Evolutionary conservation across 75 land plant species (phyloP).

Genomic region (Larix kaempferi): DNA sequence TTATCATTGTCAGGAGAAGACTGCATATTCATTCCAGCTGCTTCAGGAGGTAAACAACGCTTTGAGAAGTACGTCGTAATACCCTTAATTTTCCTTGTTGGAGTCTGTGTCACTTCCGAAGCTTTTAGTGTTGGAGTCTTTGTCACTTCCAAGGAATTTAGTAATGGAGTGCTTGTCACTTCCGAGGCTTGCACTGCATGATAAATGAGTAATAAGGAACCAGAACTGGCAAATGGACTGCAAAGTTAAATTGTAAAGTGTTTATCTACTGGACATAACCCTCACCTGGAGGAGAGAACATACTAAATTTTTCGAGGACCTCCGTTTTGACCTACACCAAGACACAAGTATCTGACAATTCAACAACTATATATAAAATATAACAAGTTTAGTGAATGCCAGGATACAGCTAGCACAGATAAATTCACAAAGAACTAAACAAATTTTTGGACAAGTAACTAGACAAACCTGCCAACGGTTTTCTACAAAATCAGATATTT

Average conservation of each 20-base stretch:
- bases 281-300: slow-evolving; percentile 38
- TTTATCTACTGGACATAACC: not conserved
- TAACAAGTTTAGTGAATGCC: not conserved
- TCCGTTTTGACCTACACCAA: slow-evolving; percentile 68
- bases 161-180: not conserved
- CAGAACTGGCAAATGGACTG: not conserved
- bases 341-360: not conserved
- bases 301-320: slow-evolving; percentile 36
- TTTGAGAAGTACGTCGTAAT: slow-evolving; percentile 5
- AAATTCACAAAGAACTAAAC: not conserved
- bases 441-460: not conserved
- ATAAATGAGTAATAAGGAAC: not conserved
- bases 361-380: not conserved
- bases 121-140: slow-evolving; percentile 3
- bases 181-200: not conserved
- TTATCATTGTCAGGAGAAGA: not conserved
- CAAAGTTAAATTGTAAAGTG: not conserved
- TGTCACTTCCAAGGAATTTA: not conserved
- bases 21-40: not conserved
- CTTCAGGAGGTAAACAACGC: slow-evolving; percentile 12
- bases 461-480: slow-evolving; percentile 74
- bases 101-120: not conserved
- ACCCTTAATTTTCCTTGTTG: slow-evolving; percentile 1
- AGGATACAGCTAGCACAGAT: not conserved
- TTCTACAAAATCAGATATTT: slow-evolving; percentile 64